Percentiles rank a stretch among this genome's conserved stretches.
These are phyloP conservation scores for Eleusine coracana DNA, from an alignment of 176 grass and related monocot species.

Conservation along the genomic window DNA sequence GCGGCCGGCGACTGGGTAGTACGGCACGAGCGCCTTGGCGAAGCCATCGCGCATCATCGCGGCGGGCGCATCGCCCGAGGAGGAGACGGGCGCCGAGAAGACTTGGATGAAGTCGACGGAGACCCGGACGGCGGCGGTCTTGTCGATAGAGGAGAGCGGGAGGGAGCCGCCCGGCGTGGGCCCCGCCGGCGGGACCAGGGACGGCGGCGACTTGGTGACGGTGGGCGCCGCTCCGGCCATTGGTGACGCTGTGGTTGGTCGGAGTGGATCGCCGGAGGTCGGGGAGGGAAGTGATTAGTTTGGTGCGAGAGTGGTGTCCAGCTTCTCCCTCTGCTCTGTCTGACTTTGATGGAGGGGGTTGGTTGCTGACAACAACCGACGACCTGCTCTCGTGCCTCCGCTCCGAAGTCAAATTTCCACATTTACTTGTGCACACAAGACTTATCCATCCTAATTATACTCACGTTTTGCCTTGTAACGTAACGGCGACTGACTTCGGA, in stretches of 20 bases:
- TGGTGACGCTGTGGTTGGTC: neutral
- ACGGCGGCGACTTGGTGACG: conserved; percentile 50
- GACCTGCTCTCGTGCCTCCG: neutral
- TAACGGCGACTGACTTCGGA: too few relatives aligned
- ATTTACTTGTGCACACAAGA: too few relatives aligned
- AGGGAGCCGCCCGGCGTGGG: conserved; percentile 48
- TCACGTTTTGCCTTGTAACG: too few relatives aligned
- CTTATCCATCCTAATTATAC: too few relatives aligned
- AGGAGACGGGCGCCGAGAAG: conserved; percentile 18
- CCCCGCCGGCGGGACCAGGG: conserved; percentile 40
- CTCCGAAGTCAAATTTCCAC: too few relatives aligned
- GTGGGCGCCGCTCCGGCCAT: conserved; percentile 32
- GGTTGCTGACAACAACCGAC: conserved; percentile 16
- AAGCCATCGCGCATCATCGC: conserved; percentile 47
- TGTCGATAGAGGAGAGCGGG: conserved; percentile 74
- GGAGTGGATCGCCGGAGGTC: conserved; percentile 12
- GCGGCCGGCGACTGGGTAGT: conserved; percentile 69
- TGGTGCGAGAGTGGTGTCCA: conserved; percentile 11
- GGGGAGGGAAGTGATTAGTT: neutral
- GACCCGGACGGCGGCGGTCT: conserved; percentile 51
- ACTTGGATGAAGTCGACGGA: conserved; percentile 71
- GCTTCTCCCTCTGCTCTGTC: neutral
- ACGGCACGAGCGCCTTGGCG: conserved; percentile 60
- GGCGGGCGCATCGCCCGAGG: neutral
- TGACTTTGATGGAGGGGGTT: neutral